These are phyloP conservation scores for Didymellaceae sp. DNA, from an alignment of 2,329 filamentous ascomycete genomes.

Conservation along the genomic window DNA sequence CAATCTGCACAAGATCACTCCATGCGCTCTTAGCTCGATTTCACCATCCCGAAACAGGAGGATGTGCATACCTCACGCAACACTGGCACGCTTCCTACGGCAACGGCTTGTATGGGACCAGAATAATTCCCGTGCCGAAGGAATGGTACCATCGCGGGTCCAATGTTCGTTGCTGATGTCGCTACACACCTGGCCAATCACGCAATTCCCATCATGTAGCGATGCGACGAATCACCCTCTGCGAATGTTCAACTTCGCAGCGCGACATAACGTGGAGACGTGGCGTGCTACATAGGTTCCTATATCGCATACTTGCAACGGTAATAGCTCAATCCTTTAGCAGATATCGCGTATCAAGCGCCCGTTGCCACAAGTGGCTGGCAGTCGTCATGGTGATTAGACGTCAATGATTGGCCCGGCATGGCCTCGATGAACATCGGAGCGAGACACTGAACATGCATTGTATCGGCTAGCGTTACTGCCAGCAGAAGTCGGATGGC, in stretches of 20 bases:
- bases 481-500: neutral
- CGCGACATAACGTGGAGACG: conserved; percentile 19
- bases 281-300: conserved; percentile 36
- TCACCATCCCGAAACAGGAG: conserved; percentile 5
- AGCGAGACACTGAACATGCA: too few species aligned
- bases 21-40: conserved; percentile 28
- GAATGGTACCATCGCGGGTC: conserved; percentile 14
- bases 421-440: too few species aligned
- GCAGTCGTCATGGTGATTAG: neutral
- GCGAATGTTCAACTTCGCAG: neutral
- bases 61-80: conserved; percentile 10
- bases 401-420: neutral
- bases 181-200: conserved; percentile 41
- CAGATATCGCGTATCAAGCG: conserved; percentile 1
- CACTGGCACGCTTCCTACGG: conserved; percentile 11
- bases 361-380: neutral
- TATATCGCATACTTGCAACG: neutral
- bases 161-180: conserved; percentile 31
- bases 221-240: conserved; percentile 31
- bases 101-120: conserved; percentile 15
- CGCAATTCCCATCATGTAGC: conserved; percentile 36
- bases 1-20: conserved; percentile 41
- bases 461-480: neutral
- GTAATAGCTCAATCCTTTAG: conserved; percentile 4
- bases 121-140: conserved; percentile 13